Evolutionary conservation across 2,329 filamentous ascomycete genomes (phyloP).

Genomic region (Fulvia fulva): DNA sequence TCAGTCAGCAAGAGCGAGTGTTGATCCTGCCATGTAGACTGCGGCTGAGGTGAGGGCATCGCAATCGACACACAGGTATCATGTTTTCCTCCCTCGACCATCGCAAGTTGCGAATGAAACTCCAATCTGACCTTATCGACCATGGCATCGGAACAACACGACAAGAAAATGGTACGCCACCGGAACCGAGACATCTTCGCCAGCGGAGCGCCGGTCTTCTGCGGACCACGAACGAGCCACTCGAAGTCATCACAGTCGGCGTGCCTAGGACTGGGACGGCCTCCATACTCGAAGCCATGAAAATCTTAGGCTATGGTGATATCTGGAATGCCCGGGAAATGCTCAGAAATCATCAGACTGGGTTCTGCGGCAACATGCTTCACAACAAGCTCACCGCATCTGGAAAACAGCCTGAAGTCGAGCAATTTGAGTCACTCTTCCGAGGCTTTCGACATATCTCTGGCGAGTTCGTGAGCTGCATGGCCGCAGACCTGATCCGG

Average conservation of each 20-base stretch:
- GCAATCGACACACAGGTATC: neutral
- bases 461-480: constrained; percentile 1
- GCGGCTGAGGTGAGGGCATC: neutral
- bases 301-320: constrained; percentile 4
- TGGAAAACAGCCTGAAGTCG: neutral
- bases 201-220: constrained; percentile 1
- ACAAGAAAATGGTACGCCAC: neutral
- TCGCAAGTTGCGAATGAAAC: no score
- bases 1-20: neutral
- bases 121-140: neutral
- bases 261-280: constrained; percentile 2
- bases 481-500: constrained; percentile 32
- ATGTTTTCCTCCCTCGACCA: neutral
- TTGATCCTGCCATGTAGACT: neutral
- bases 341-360: constrained; percentile 1
- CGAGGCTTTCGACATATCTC: neutral
- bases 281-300: constrained; percentile 10
- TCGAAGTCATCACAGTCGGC: constrained; percentile 6
- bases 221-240: neutral
- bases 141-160: neutral
- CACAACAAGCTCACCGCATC: neutral
- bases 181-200: constrained; percentile 1
- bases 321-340: constrained; percentile 4
- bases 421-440: constrained; percentile 4
- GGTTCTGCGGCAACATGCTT: neutral